phyloP scores from a whole-genome alignment of 2,329 filamentous ascomycete species.

The Chaetomiaceae sp. region DNA sequence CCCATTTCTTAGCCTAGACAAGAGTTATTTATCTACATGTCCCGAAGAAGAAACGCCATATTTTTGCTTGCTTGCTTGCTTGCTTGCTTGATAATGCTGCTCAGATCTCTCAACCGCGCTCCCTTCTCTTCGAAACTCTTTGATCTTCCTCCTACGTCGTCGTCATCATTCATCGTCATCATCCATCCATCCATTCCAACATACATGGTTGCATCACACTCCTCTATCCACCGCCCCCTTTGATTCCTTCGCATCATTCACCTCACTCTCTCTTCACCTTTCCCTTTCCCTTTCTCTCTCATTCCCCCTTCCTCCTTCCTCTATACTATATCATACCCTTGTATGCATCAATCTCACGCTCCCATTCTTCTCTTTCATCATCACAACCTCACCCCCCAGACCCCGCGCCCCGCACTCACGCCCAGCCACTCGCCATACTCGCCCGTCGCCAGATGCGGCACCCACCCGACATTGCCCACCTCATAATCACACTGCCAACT shows the following conservation, averaged over 20 bases:
- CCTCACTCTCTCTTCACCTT: background rate
- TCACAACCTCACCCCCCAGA: constrained; percentile 62
- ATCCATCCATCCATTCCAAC: background rate
- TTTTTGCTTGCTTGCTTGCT: too few relatives aligned
- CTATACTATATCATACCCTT: background rate
- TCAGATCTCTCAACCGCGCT: too few relatives aligned
- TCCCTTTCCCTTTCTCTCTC: background rate
- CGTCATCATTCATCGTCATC: too few relatives aligned
- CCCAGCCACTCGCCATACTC: constrained; percentile 81
- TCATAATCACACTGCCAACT: constrained; percentile 86
- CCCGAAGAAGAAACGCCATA: too few relatives aligned
- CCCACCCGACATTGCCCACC: constrained; percentile 80
- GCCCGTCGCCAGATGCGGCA: constrained; percentile 62
- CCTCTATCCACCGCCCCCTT: background rate
- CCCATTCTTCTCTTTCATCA: background rate
- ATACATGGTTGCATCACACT: too few relatives aligned
- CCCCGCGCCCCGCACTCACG: constrained; percentile 72
- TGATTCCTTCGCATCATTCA: background rate
- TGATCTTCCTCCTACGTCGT: background rate
- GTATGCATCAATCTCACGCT: background rate
- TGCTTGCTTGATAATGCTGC: too few relatives aligned
- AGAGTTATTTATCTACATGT: too few relatives aligned
- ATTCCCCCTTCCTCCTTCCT: background rate
- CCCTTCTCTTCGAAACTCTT: background rate
- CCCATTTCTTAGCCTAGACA: too few relatives aligned